Conservation (phyloP, 2,329 filamentous ascomycete species). For the Decorospora gaudefroyi region DNA sequence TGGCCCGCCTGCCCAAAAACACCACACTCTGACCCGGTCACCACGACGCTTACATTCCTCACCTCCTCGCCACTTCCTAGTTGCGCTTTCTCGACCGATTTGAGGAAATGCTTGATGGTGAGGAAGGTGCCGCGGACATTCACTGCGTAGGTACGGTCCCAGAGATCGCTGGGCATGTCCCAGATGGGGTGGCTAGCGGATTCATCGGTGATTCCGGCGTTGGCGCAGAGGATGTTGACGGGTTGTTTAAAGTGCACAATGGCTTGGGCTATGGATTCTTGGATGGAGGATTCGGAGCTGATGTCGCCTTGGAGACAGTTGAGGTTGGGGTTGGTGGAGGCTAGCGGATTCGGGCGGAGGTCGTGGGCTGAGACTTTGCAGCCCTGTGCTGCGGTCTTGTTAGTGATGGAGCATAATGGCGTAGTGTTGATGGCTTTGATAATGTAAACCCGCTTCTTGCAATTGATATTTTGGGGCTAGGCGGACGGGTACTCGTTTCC, state of each 20-base stretch:
- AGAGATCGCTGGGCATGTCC: slow-evolving; percentile 57
- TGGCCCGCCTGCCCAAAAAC: slow-evolving; percentile 58
- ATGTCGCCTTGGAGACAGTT: slow-evolving; percentile 55
- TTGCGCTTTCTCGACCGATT: slow-evolving; percentile 50
- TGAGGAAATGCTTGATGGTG: slow-evolving; percentile 61
- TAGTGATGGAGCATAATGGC: not conserved
- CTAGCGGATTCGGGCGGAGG: slow-evolving; percentile 44
- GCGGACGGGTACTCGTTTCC: too few relatives aligned
- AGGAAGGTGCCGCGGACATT: slow-evolving; percentile 60
- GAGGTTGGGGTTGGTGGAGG: slow-evolving; percentile 42
- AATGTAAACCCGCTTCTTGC: not conserved
- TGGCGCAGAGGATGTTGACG: slow-evolving; percentile 59
- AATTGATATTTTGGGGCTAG: too few relatives aligned
- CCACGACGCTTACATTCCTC: slow-evolving; percentile 57
- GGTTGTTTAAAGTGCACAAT: slow-evolving; percentile 52
- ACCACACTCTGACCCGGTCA: slow-evolving; percentile 59
- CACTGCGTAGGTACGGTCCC: slow-evolving; percentile 57
- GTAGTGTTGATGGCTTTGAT: not conserved
- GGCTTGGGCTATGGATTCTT: slow-evolving; percentile 50
- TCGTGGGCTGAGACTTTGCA: slow-evolving; percentile 62
- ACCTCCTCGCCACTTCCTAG: slow-evolving; percentile 47
- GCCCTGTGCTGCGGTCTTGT: slow-evolving; percentile 51
- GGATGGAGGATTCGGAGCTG: slow-evolving; percentile 54
- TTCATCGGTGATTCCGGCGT: slow-evolving; percentile 59
- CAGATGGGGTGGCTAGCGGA: slow-evolving; percentile 56